phyloP scores from a whole-genome alignment of 2,329 filamentous ascomycete genomes.

The Botrytis cinerea region DNA sequence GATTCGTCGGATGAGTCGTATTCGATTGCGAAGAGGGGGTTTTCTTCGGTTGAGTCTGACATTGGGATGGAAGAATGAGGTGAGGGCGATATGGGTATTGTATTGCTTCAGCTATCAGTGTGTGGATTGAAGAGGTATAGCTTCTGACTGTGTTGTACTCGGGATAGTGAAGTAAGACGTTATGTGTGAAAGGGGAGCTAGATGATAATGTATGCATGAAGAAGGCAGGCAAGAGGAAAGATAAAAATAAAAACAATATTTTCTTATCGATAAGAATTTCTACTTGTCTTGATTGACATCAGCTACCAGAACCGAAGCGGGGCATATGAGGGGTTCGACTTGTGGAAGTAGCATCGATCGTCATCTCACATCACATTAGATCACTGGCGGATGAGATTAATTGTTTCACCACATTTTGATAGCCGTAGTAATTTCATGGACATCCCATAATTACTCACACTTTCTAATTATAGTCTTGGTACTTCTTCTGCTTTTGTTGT shows the following conservation, averaged over 20 bases:
- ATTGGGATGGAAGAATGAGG: neutral
- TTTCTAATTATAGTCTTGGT: neutral
- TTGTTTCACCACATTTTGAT: conserved; percentile 4
- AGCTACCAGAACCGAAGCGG: neutral
- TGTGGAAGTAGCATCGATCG: neutral
- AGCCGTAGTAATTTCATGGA: neutral
- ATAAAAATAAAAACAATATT: neutral
- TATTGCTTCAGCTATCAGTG: neutral
- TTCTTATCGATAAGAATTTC: conserved; percentile 15
- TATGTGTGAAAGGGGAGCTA: neutral
- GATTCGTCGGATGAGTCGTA: conserved; percentile 45
- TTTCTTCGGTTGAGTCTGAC: conserved; percentile 36
- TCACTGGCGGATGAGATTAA: neutral
- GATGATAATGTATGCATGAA: neutral
- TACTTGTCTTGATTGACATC: neutral
- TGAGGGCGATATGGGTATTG: neutral
- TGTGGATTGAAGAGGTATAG: neutral
- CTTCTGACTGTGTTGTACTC: no score
- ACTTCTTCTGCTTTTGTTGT: neutral
- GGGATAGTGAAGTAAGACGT: neutral
- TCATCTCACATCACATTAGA: neutral
- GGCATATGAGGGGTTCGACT: conserved; percentile 7
- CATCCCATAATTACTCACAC: neutral
- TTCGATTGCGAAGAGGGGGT: conserved; percentile 48
- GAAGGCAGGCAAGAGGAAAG: neutral